Base-by-base conservation (phyloP, 306 rosid species). In the Malus sylvestris region DNA sequence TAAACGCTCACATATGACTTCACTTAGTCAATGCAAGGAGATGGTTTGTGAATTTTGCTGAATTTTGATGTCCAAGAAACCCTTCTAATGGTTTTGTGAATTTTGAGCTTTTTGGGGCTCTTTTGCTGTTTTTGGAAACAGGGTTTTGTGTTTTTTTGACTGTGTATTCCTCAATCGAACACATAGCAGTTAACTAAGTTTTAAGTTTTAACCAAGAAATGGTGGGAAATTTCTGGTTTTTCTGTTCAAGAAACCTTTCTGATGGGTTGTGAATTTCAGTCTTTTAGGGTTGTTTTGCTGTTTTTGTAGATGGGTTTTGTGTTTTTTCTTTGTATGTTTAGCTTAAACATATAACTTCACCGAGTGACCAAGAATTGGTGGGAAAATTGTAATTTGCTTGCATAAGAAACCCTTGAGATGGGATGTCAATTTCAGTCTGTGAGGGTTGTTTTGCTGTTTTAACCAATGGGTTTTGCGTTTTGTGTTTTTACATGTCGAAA, bases 171-270 rank as follows among this genome's bases (percentile, higher is more conserved):
- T 57, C 62, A 57, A 57, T 8, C 62, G 10, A 20, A 19, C 74
- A 69, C 76, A 38, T 77, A 33, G 44, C 33, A 78, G 77, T 80
- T 82, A 61, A 6, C 67, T 67, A 22, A 53, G 19, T 80, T 49
- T 5, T 64, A 22, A 53, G 73, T 80, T 49, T 5, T 49, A 49
- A 49, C 55, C 18, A 49, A 49, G 1, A 44, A 35, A 63, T 42
- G 53, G 8, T 18, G 66, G 59, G 4, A 16, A 59, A 74, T 66
- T 38, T 10, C 14, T 29, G 52, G 29, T 79, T 74, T 46, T 20
- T 58, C 52, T 62, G 14, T 30, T 5, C 40, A 14, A 16, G 42
- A 5, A 63, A 63, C 67, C 67, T 40, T 29, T 63, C 38, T 29
- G 18, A 29, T 5, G 38, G 40, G 8, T 6, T 27, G 38, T 27